Evolutionary conservation across 2,329 filamentous ascomycete species (phyloP).

Genomic region (Decorospora gaudefroyi): DNA sequence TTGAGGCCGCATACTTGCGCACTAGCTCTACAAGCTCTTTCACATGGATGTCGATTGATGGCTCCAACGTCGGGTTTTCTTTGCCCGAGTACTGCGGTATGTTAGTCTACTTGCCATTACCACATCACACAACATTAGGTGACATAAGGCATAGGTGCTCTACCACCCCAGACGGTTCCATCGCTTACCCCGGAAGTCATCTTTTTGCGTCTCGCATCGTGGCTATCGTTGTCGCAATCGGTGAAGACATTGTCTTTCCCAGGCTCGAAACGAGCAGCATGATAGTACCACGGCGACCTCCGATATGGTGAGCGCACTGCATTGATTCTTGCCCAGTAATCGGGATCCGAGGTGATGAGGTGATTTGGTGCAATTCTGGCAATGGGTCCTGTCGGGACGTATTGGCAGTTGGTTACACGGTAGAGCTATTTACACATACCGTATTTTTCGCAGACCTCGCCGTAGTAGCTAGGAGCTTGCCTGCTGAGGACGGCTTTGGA

Average conservation of each 20-base stretch:
- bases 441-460: slow-evolving; percentile 38
- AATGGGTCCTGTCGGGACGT: slow-evolving; percentile 42
- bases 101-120: slow-evolving; percentile 9
- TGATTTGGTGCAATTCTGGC: slow-evolving; percentile 56
- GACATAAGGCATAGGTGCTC: neutral
- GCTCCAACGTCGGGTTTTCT: slow-evolving; percentile 58
- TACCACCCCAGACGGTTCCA: neutral
- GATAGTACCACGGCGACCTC: slow-evolving; percentile 46
- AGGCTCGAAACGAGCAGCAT: slow-evolving; percentile 57
- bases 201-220: slow-evolving; percentile 52
- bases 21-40: slow-evolving; percentile 56
- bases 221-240: slow-evolving; percentile 55
- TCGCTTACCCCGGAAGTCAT: slow-evolving; percentile 55
- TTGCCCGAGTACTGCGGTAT: slow-evolving; percentile 57
- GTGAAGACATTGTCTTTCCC: slow-evolving; percentile 61
- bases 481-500: slow-evolving; percentile 38
- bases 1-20: slow-evolving; percentile 51
- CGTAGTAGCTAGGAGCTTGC: slow-evolving; percentile 32
- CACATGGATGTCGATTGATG: slow-evolving; percentile 56
- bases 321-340: slow-evolving; percentile 53
- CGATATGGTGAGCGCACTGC: slow-evolving; percentile 49
- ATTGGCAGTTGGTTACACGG: neutral
- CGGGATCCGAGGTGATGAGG: slow-evolving; percentile 56
- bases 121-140: neutral
- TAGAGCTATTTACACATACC: slow-evolving; percentile 23